Base-by-base conservation (phyloP, 1,139 yeast genomes). In the Candida buenavistaensis region DNA sequence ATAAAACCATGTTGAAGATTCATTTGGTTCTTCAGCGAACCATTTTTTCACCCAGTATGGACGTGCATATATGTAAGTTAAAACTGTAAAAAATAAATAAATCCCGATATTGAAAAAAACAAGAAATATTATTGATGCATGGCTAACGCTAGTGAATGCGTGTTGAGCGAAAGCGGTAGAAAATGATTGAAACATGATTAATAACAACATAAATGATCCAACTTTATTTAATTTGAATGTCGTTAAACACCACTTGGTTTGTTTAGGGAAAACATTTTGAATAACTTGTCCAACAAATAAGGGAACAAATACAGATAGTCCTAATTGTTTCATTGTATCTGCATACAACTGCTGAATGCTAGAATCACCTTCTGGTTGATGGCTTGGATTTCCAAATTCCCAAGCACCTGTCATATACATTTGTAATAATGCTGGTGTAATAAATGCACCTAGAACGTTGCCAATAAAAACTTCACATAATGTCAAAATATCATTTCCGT, bases 381-480 rank as follows among this genome's bases (percentile, higher is more conserved):
- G 60, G 1, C 85, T 79, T 4, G 97, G 96, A 51, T 87, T 87
- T n/a, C 92, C 96, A 54, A 81, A 86, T 9, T 64, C 69, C 82
- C 94, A 87, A 0, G 68, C 59, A 1, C 82, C 72, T 2, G 69
- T 58, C 47, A 76, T 54, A 52, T 75, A 87, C 78, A 88, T 61
- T 52, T 88, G 96, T 5, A 80, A 72, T 35, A 88, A 61, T 0
- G 94, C 92, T 0, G 96, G 96, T 0, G 96, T 84, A 17, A 89
- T 68, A 49, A 88, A 88, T 0, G 95, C 94, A 4, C 96, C 96
- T 26, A 87, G 54, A 31, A 88, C 54, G 52, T 89, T 88, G 2
- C 96, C 96, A 28, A 88, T 72, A 39, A 87, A 79, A 14, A 88
- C 96, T 54, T 87, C 95, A 57, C 94, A 82, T 10, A 87, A 64